Conservation (phyloP, 495 filamentous ascomycete genomes). For the Melanomma pulvis-pyrius region DNA sequence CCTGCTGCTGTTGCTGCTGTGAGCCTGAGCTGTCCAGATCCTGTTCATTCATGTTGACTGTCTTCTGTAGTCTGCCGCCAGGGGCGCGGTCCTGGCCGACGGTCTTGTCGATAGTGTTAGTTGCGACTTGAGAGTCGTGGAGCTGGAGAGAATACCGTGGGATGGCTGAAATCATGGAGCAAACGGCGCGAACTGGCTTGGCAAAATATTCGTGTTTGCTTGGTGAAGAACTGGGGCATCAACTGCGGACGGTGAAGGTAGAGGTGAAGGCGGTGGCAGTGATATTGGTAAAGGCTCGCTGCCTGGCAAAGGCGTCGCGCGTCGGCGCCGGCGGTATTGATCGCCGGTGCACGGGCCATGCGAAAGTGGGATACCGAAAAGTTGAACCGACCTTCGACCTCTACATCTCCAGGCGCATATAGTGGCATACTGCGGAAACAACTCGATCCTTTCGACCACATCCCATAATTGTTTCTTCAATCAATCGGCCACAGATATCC, state of each 20-base stretch:
- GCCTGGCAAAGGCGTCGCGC: background rate
- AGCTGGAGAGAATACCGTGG: background rate
- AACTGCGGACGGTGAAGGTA: background rate
- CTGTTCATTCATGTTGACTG: background rate
- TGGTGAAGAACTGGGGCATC: background rate
- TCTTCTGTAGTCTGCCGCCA: background rate
- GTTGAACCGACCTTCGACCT: background rate
- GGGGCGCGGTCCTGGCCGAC: background rate
- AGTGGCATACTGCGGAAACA: background rate
- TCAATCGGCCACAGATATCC: background rate
- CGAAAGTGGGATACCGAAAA: background rate
- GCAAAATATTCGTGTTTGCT: background rate
- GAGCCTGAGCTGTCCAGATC: background rate
- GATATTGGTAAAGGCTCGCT: background rate
- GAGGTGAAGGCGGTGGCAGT: background rate
- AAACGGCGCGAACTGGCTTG: background rate
- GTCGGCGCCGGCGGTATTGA: background rate
- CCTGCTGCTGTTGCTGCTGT: background rate
- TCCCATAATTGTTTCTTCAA: background rate
- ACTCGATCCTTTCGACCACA: background rate
- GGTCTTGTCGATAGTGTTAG: conserved; percentile 3
- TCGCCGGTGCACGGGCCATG: background rate
- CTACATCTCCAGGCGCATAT: background rate
- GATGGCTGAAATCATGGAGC: background rate
- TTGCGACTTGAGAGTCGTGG: background rate